Evolutionary conservation across 345 rosid species (phyloP), one percentile per base, ranked within the genome.

Genomic region (Dipteronia dyeriana): DNA sequence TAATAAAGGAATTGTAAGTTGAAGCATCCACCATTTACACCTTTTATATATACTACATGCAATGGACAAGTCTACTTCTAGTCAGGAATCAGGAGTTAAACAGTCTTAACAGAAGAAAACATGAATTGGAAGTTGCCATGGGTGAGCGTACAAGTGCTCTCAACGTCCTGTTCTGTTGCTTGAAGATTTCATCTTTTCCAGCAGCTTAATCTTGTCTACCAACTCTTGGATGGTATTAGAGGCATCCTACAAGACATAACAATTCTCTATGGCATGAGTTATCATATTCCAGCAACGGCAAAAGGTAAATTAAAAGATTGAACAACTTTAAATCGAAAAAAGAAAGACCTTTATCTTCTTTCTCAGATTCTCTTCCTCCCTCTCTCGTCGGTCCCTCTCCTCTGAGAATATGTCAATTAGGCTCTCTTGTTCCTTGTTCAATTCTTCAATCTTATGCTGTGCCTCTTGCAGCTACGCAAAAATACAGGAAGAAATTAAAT

Each of bases 391-490:
- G 38, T 85, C 89, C 81, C 94, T 89, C 79, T 93, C 97, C 89
- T 95, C 97, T 0, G 92, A 71, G 83, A 95, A 89, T 25, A 93
- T 83, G 31, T 86, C 86, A 54, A 91, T 80, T 17, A 95, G 83
- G 76, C 82, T 89, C 77, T 90, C 94, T 79, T 91, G 93, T 83
- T 93, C 99, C 79, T 79, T 84, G 80, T 77, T 86, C 91, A 90
- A 43, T 70, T 87, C 87, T 31, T 91, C 98, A 38, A 90, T 74
- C 76, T 82, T 90, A 17, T 72, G 51, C 59, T 79, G 82, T 22
- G 91, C 87, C 75, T 69, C 80, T 74, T 84, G 53, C 60, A 93
- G 85, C 99, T 95, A 80, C 54, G 73, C 26, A 19, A 59, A 73
- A 60, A 17, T 45, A 79, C 12, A 73, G 4, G 34, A 17, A 54